Percentiles rank a stretch among this genome's conserved stretches.
Conservation (phyloP, 2,329 filamentous ascomycete genomes). For the Davidsoniella virescens region DNA sequence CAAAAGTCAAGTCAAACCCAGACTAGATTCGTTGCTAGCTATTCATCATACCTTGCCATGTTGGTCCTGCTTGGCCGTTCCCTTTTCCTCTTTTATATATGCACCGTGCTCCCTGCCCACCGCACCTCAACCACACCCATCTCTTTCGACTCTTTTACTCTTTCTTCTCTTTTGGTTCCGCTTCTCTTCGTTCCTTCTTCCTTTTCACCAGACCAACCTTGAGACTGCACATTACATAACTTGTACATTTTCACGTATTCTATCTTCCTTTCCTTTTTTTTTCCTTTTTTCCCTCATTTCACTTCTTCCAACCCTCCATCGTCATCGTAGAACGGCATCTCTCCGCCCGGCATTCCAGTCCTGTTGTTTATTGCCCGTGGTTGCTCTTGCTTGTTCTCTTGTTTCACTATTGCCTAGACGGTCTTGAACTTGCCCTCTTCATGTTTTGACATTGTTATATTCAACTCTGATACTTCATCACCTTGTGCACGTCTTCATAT, state of each 20-base stretch:
- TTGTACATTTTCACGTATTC: constrained; percentile 1
- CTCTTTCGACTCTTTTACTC: background rate
- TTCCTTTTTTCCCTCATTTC: background rate
- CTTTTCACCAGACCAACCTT: constrained; percentile 1
- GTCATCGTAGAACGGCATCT: constrained; percentile 1
- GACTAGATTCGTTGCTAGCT: background rate
- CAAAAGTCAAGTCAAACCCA: background rate
- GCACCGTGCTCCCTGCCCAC: background rate
- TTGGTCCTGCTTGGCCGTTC: background rate
- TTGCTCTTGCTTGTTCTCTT: constrained; percentile 3
- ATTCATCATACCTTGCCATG: too few relatives aligned
- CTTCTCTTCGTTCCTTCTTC: constrained; percentile 6
- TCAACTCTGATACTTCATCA: constrained; percentile 20
- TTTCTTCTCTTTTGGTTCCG: background rate
- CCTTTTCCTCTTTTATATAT: constrained; percentile 3
- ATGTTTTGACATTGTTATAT: constrained; percentile 15
- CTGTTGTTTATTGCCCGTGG: too few relatives aligned
- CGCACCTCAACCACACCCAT: background rate
- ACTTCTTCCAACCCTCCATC: background rate
- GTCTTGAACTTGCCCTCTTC: constrained; percentile 4
- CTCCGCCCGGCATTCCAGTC: background rate
- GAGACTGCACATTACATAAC: background rate
- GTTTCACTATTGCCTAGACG: background rate
- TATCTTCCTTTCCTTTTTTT: constrained; percentile 3
- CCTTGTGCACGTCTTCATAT: constrained; percentile 8